Base-by-base conservation (phyloP, 176 grass and related monocot species). In the Calamus simplicifolius region DNA sequence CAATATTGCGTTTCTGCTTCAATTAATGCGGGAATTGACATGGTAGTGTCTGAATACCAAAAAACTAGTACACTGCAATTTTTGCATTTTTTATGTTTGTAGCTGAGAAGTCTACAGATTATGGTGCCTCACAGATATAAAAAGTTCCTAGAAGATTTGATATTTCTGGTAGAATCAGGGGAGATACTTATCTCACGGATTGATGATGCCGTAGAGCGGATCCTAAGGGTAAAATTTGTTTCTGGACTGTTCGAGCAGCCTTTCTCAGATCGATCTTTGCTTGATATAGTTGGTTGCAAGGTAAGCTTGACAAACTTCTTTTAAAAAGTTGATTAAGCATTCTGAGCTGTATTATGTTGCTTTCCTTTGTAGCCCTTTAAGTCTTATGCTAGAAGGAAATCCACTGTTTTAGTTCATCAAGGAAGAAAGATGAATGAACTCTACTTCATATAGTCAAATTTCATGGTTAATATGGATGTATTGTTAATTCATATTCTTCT, bases 151-250 rank as follows among this genome's bases (percentile, higher is more conserved):
- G 81, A 98, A 52, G 87, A 98, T 83, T 53, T 92, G 59, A 61
- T 89, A 58, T 98, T 72, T 73, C 77, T 92, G 54, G 93, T 98
- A 62, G 84, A 92, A 75, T 63, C 70, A 29, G 84, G 87, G 63
- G 74, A 77, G 70, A 74, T 98, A 80, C 49, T 76, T 5, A 74
- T 92, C 35, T 75, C 81, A 38, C 73, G 81, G 30, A 83, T 98
- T 72, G 81, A 98, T 75, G 84, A 98, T 35, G 87, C 84, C 16
- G 87, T 92, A 60, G 76, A 80, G 76, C 71, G 87, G 64, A 92
- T 98, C 73, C 55, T 98, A 57, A 82, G 81, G 62, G 93, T 98
- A 51, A 98, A 98, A 68, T 98, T 98, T 71, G 66, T 92, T 61
- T 77, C 88, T 67, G 84, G 87, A 61, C 68, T 98, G 49, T 98